These are phyloP conservation scores for Linnemannia elongata DNA, from an alignment of 192 early-diverging fungal genomes.

Conservation along the genomic window DNA sequence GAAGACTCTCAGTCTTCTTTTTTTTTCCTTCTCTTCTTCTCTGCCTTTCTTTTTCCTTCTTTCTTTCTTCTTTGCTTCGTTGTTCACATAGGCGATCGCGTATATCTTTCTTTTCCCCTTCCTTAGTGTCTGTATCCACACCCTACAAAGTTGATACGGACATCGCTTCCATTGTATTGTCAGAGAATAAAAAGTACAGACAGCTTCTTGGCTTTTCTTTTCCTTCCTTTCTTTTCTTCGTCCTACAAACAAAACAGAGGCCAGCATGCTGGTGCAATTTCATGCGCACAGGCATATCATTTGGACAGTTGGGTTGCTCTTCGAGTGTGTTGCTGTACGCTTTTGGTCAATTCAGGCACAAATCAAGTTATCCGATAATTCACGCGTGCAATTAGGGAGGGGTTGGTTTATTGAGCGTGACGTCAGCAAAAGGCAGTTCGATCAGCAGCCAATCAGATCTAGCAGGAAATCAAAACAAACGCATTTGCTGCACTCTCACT, in stretches of 20 bases:
- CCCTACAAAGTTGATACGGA: too few species aligned
- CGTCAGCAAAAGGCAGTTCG: not conserved
- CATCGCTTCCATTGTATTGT: not conserved
- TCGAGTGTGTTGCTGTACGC: too few species aligned
- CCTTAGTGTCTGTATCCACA: not conserved
- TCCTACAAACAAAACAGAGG: not conserved
- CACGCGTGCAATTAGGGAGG: not conserved
- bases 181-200: not conserved
- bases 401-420: not conserved
- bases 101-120: not conserved
- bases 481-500: conserved; percentile 1
- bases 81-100: too few species aligned
- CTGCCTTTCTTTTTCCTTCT: not conserved
- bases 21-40: not conserved
- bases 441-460: not conserved
- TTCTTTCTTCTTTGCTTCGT: not conserved
- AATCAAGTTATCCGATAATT: not conserved
- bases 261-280: not conserved
- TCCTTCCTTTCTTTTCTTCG: not conserved
- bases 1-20: not conserved
- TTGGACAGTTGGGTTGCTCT: not conserved
- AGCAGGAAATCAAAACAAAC: conserved; percentile 16
- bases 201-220: too few species aligned
- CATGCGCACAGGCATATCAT: not conserved
- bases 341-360: not conserved